A percentile compares a stretch with the other conserved stretches of the same genome.
Conservation (phyloP, 352 stramenopile species). For the Pythium dissotocum region DNA sequence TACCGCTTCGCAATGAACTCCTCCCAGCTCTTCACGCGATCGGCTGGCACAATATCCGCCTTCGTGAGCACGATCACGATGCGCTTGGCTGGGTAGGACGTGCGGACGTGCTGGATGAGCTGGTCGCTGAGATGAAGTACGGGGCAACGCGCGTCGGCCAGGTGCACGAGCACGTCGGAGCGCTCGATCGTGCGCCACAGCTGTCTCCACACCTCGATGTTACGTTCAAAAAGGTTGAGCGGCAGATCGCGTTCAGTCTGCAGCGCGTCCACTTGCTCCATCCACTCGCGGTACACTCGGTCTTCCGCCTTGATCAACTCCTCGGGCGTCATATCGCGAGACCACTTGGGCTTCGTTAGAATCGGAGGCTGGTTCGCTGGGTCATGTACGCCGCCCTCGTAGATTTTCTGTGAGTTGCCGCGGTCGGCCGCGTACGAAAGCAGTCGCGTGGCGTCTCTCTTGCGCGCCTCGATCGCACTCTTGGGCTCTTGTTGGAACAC, state of each 20-base stretch:
- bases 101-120: constrained; percentile 52
- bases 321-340: constrained; percentile 60
- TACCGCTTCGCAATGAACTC: constrained; percentile 84
- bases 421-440: constrained; percentile 61
- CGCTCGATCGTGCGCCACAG: constrained; percentile 83
- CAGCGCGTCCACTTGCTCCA: constrained; percentile 33
- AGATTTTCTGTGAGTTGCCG: constrained; percentile 74
- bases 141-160: constrained; percentile 71
- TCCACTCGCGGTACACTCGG: constrained; percentile 58
- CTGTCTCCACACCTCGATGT: constrained; percentile 82
- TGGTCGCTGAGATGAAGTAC: constrained; percentile 72
- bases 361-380: constrained; percentile 63
- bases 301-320: constrained; percentile 60
- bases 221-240: constrained; percentile 80
- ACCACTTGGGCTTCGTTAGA: constrained; percentile 64
- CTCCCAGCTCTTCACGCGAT: constrained; percentile 92
- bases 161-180: constrained; percentile 72
- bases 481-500: constrained; percentile 70
- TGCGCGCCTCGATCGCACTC: constrained; percentile 55
- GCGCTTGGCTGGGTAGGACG: constrained; percentile 73
- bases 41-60: constrained; percentile 93
- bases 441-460: constrained; percentile 64
- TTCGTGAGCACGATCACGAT: constrained; percentile 99
- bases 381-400: constrained; percentile 59
- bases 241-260: constrained; percentile 22